These are phyloP conservation scores for Pestalotiopsis sp. DNA, from an alignment of 2,329 filamentous ascomycete genomes.

Conservation along the genomic window DNA sequence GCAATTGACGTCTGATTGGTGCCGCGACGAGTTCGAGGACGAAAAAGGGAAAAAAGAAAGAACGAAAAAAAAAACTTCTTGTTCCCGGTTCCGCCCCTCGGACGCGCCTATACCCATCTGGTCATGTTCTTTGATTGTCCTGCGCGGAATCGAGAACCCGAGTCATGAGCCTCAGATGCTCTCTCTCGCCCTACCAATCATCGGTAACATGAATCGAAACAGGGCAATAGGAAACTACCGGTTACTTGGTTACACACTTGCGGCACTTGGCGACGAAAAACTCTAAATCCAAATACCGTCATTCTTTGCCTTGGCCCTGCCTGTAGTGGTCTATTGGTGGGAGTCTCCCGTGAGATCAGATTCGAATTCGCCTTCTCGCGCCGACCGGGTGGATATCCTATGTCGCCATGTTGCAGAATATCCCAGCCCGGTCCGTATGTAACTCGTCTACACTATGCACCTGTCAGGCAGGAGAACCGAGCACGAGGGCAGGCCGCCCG, in stretches of 20 bases:
- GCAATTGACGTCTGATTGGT: not conserved
- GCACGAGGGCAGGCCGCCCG: not conserved
- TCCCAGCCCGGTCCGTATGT: not conserved
- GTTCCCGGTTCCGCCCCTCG: not conserved
- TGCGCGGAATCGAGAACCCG: not conserved
- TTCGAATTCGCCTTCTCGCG: not conserved
- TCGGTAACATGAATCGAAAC: not conserved
- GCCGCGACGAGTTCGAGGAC: not conserved
- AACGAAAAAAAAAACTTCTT: not conserved
- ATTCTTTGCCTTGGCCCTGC: not conserved
- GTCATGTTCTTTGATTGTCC: not conserved
- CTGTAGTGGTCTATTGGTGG: not conserved
- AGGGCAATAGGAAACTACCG: not conserved
- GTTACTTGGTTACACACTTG: not conserved
- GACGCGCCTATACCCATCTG: not conserved
- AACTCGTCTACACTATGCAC: not conserved
- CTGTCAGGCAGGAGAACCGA: constrained; percentile 7
- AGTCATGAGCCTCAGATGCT: not conserved
- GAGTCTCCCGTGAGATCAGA: not conserved
- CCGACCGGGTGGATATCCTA: not conserved
- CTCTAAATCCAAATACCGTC: not conserved
- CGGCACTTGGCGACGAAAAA: not conserved
- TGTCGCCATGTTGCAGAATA: not conserved
- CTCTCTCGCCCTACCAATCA: not conserved
- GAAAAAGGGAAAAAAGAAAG: not conserved